Base-by-base conservation (phyloP, 306 rosid genomes). In the Vigna trinervia region DNA sequence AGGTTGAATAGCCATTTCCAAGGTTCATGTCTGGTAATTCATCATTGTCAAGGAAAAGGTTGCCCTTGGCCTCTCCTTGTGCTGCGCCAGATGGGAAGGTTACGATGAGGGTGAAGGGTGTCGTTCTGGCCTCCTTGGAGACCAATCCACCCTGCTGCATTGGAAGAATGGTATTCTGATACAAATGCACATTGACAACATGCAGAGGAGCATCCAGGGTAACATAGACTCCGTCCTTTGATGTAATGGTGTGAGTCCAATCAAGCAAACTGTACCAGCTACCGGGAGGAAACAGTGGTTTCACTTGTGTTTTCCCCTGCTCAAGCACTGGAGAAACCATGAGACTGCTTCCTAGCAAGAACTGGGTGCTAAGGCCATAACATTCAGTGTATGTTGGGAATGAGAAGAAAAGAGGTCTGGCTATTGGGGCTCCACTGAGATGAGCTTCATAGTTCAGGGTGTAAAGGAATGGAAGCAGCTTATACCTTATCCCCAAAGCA, bases 371-470 rank as follows among this genome's bases (percentile, higher is more conserved):
- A 75, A 91, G 76, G 63, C 87, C 92, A 8, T 90, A 92, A 45
- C 88, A 82, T 69, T 87, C 86, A 0, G 84, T 81, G 83, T 86
- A 93, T 6, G 86, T 79, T 39, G 97, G 96, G 71, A 95, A 95
- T 2, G 97, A 82, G 89, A 95, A 95, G 90, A 95, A 95, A 5
- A 95, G 91, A 12, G 97, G 99, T 84, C 99, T 86, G 5, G 99
- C 97, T 63, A 95, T 90, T n/a, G 99, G 99, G 34, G 97, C 86
- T 76, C 97, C 97, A 8, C 88, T 82, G 6, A 80, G 58, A 78
- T 95, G 99, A 78, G 99, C 93, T 78, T 87, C 97, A 20, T 95
- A 95, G 87, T 56, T 92, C 80, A 95, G 80, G n/a, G 97, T 92
- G 88, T 95, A 92, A n/a, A 95, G 90, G 67, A 90, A 92, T 23